A percentile compares a stretch with the other conserved stretches of the same genome.
Evolutionary conservation across 2,329 filamentous ascomycete species (phyloP).

Genomic region (Penicillium sp.): DNA sequence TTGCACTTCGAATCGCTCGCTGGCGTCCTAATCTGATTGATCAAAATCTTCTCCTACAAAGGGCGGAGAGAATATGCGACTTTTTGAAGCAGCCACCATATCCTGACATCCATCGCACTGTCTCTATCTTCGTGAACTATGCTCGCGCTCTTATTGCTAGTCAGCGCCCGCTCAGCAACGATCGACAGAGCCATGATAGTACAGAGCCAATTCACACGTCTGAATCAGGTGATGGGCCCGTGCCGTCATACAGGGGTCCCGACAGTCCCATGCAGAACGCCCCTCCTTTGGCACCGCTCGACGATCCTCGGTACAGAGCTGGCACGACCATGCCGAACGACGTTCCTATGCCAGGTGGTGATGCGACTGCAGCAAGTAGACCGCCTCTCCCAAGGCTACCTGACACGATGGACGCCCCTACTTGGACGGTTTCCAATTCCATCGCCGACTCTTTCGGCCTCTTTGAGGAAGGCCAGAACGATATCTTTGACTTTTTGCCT

Average conservation of each 20-base stretch:
- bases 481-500: conserved; percentile 40
- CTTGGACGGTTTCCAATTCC: conserved; percentile 39
- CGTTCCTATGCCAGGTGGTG: conserved; percentile 19
- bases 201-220: conserved; percentile 18
- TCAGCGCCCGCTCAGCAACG: conserved; percentile 21
- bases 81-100: conserved; percentile 39
- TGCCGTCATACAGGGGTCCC: conserved; percentile 15
- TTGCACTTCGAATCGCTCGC: conserved; percentile 35
- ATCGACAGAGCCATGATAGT: conserved; percentile 14
- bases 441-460: conserved; percentile 41
- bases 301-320: conserved; percentile 24
- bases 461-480: conserved; percentile 40
- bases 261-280: conserved; percentile 22
- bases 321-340: conserved; percentile 19
- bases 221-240: conserved; percentile 18
- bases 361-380: conserved; percentile 22
- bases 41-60: conserved; percentile 31
- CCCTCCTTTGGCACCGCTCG: conserved; percentile 18
- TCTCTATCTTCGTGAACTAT: conserved; percentile 41
- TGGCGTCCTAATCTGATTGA: conserved; percentile 38
- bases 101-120: conserved; percentile 41
- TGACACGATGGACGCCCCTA: conserved; percentile 36
- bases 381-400: conserved; percentile 28
- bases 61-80: conserved; percentile 36
- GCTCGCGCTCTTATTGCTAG: conserved; percentile 36